Percentiles rank a stretch among this genome's conserved stretches.
These are phyloP conservation scores for Corynespora cassiicola DNA, from an alignment of 2,329 filamentous ascomycete species.

Conservation along the genomic window DNA sequence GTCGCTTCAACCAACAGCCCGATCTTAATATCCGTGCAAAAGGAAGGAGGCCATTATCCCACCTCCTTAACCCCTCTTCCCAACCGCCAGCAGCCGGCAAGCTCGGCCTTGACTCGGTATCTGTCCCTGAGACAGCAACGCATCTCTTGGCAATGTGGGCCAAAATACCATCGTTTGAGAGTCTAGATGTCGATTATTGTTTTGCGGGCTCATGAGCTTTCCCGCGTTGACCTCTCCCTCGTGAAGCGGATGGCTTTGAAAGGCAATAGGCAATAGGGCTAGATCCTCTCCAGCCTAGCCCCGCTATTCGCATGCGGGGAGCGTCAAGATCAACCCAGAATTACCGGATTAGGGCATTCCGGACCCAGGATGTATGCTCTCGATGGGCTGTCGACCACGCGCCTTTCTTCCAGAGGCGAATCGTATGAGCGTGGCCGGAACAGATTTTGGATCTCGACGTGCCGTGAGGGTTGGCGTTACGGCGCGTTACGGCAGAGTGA, in stretches of 20 bases:
- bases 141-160: too few species aligned
- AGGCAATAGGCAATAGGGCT: neutral
- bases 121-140: too few species aligned
- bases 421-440: slow-evolving; percentile 4
- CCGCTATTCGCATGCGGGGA: slow-evolving; percentile 7
- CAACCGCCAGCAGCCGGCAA: too few species aligned
- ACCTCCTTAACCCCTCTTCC: too few species aligned
- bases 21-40: too few species aligned
- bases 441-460: too few species aligned
- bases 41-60: too few species aligned
- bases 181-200: too few species aligned
- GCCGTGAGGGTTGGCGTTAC: too few species aligned
- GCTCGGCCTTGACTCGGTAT: too few species aligned
- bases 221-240: slow-evolving; percentile 1
- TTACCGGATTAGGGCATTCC: slow-evolving; percentile 26
- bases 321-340: slow-evolving; percentile 25
- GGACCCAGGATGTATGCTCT: slow-evolving; percentile 2
- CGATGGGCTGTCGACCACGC: slow-evolving; percentile 12
- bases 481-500: too few species aligned
- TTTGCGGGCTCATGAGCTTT: neutral
- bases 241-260: slow-evolving; percentile 2
- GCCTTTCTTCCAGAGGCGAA: slow-evolving; percentile 6
- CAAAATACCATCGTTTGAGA: too few species aligned
- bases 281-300: slow-evolving; percentile 5
- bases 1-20: neutral